Percentiles rank a stretch among this genome's conserved stretches.
These are phyloP conservation scores for Cryomyces minteri DNA, from an alignment of 495 filamentous ascomycete genomes.

Conservation along the genomic window DNA sequence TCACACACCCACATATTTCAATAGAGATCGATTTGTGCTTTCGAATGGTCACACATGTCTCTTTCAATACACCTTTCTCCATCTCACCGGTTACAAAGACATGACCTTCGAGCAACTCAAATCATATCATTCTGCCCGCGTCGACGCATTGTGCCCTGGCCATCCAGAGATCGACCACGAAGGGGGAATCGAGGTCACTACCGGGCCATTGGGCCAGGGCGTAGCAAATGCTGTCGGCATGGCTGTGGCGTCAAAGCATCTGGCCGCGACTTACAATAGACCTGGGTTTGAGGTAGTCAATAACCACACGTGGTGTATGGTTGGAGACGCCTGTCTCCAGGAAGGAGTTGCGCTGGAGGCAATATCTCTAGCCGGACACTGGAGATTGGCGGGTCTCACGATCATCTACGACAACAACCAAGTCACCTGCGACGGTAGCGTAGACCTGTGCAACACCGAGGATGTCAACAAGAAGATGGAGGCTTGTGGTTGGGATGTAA, in stretches of 20 bases:
- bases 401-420: slow-evolving; percentile 44
- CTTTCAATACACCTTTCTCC: slow-evolving; percentile 39
- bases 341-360: slow-evolving; percentile 42
- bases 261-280: slow-evolving; percentile 33
- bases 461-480: slow-evolving; percentile 40
- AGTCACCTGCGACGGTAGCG: slow-evolving; percentile 38
- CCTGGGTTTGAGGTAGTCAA: slow-evolving; percentile 29
- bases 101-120: slow-evolving; percentile 43
- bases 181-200: slow-evolving; percentile 40
- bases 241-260: slow-evolving; percentile 38
- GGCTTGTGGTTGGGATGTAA: slow-evolving; percentile 37
- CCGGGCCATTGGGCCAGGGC: slow-evolving; percentile 40
- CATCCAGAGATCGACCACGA: slow-evolving; percentile 44
- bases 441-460: slow-evolving; percentile 35
- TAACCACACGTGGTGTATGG: slow-evolving; percentile 36
- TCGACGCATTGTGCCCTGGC: slow-evolving; percentile 31
- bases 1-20: slow-evolving; percentile 27
- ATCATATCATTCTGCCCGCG: slow-evolving; percentile 35
- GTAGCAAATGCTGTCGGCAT: slow-evolving; percentile 40
- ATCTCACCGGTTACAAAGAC: slow-evolving; percentile 36
- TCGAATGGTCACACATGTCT: slow-evolving; percentile 40
- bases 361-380: slow-evolving; percentile 35
- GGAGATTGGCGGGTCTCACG: slow-evolving; percentile 33
- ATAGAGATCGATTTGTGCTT: slow-evolving; percentile 33
- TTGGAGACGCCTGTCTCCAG: slow-evolving; percentile 39